Evolutionary conservation across 1,284 basidiomycete species (phyloP).

Genomic region (Melampsora americana): DNA sequence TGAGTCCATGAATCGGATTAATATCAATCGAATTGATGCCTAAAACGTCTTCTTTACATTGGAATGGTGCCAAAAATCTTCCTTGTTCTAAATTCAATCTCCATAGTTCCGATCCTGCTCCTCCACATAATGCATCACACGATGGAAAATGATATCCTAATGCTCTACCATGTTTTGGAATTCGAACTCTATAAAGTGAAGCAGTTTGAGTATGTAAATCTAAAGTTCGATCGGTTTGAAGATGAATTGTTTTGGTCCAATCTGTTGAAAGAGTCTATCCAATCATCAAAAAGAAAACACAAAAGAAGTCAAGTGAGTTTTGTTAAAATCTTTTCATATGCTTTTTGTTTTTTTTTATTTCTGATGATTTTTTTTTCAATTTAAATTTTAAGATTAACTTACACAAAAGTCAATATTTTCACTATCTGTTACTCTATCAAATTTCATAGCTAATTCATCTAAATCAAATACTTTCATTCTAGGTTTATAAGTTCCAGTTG

Average conservation of each 20-base stretch:
- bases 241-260: conserved; percentile 97
- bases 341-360: too few species aligned
- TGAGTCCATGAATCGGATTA: conserved; percentile 86
- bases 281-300: neutral
- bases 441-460: conserved; percentile 87
- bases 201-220: conserved; percentile 93
- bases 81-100: conserved; percentile 94
- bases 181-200: conserved; percentile 83
- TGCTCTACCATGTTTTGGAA: conserved; percentile 88
- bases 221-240: conserved; percentile 91
- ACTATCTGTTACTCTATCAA: conserved; percentile 89
- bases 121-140: conserved; percentile 72
- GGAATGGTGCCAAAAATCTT: conserved; percentile 77
- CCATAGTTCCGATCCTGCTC: conserved; percentile 79
- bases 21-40: conserved; percentile 91
- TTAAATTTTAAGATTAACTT: conserved; percentile 58
- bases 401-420: conserved; percentile 98
- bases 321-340: too few species aligned
- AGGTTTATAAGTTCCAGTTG: conserved; percentile 97
- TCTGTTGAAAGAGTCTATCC: conserved; percentile 92
- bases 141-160: conserved; percentile 84
- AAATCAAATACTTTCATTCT: conserved; percentile 95
- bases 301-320: neutral
- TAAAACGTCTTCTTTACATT: conserved; percentile 54
- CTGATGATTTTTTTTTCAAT: too few species aligned